These are phyloP conservation scores for Globisporangium viniferum DNA, from an alignment of 352 stramenopile species.

Conservation along the genomic window DNA sequence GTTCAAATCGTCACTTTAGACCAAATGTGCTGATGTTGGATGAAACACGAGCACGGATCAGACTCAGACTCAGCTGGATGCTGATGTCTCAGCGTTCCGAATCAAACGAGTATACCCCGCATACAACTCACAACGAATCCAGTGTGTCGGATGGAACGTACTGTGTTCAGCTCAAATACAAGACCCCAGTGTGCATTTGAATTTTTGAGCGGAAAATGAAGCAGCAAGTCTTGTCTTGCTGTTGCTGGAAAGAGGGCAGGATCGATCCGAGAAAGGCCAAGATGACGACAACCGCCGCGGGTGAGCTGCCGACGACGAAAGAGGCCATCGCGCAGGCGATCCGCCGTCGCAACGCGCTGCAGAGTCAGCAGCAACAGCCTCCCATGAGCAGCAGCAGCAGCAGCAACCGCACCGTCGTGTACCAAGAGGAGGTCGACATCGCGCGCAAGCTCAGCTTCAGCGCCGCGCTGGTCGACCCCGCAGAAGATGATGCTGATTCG, in stretches of 20 bases:
- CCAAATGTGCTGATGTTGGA: no score
- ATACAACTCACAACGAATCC: no score
- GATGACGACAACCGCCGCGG: background rate
- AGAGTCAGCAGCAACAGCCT: background rate
- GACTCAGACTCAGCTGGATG: no score
- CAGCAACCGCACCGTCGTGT: conserved; percentile 5
- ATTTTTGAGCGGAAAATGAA: background rate
- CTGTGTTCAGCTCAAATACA: background rate
- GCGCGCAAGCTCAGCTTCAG: conserved; percentile 72
- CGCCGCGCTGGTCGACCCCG: conserved; percentile 28
- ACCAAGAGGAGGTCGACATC: conserved; percentile 30
- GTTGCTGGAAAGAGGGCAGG: background rate
- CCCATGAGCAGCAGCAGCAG: background rate
- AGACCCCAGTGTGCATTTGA: background rate
- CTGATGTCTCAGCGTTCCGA: background rate
- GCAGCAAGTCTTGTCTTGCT: background rate
- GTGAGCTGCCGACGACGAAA: conserved; percentile 11
- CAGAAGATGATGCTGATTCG: conserved; percentile 16
- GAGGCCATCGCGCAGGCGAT: conserved; percentile 19
- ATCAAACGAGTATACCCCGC: background rate
- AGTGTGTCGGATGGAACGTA: background rate
- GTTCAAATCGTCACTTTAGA: no score
- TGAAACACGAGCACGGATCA: no score
- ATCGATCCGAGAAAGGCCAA: background rate
- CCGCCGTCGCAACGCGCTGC: conserved; percentile 15